A percentile compares a stretch with the other conserved stretches of the same genome.
phyloP scores from a whole-genome alignment of 2,329 filamentous ascomycete genomes.

The Esteya vermicola region DNA sequence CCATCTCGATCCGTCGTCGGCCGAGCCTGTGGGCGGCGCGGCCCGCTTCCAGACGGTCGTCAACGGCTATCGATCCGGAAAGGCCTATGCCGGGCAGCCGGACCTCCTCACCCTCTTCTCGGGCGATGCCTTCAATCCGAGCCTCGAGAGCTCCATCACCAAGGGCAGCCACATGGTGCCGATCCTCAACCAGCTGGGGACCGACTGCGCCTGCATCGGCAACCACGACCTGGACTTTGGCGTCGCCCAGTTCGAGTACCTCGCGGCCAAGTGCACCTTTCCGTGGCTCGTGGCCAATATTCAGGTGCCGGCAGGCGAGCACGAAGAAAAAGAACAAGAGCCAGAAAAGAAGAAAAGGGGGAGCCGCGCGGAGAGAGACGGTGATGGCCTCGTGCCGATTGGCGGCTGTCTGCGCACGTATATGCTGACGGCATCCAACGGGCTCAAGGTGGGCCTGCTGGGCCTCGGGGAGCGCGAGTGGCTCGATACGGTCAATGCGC shows the following conservation, averaged over 20 bases:
- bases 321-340: too few relatives aligned
- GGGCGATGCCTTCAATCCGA: conserved; percentile 86
- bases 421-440: conserved; percentile 68
- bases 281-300: conserved; percentile 87
- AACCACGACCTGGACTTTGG: conserved; percentile 94
- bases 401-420: conserved; percentile 62
- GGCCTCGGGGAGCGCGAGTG: conserved; percentile 80
- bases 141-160: conserved; percentile 74
- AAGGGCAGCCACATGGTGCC: conserved; percentile 88
- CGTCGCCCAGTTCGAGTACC: conserved; percentile 61
- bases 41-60: conserved; percentile 67
- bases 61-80: conserved; percentile 55
- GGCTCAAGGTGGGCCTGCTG: conserved; percentile 73
- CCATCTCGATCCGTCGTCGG: conserved; percentile 61
- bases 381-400: conserved; percentile 58
- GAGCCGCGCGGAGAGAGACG: too few relatives aligned
- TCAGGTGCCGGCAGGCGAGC: conserved; percentile 64
- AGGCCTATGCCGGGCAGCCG: conserved; percentile 47
- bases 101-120: conserved; percentile 70
- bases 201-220: conserved; percentile 71
- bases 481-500: conserved; percentile 75
- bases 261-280: conserved; percentile 63
- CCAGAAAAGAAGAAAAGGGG: too few relatives aligned
- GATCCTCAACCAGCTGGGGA: conserved; percentile 63
- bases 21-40: conserved; percentile 71